Evolutionary conservation across 2,329 filamentous ascomycete genomes (phyloP).

Genomic region (Lecanicillium sp.): DNA sequence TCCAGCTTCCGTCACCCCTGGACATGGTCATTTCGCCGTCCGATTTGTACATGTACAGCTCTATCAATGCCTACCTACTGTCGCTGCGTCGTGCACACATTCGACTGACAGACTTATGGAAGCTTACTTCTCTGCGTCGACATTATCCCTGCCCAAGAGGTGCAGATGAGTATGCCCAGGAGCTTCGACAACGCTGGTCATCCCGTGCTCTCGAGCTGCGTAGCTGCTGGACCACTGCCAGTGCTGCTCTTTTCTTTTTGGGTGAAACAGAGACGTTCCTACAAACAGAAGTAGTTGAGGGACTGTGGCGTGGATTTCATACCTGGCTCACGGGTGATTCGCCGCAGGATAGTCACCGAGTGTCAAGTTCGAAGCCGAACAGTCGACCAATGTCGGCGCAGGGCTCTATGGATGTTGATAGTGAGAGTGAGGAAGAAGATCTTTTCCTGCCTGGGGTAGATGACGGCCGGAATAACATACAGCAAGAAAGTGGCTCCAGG

Average conservation of each 20-base stretch:
- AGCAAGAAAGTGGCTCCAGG: background rate
- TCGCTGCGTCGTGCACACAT: slow-evolving; percentile 81
- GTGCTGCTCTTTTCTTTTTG: slow-evolving; percentile 80
- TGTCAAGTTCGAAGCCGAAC: background rate
- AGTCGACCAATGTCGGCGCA: background rate
- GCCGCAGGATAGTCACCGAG: slow-evolving; percentile 11
- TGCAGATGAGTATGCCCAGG: slow-evolving; percentile 51
- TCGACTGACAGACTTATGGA: slow-evolving; percentile 79
- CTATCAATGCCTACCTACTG: slow-evolving; percentile 81
- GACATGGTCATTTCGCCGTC: slow-evolving; percentile 76
- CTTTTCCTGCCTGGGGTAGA: slow-evolving; percentile 2
- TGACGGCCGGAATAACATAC: slow-evolving; percentile 16
- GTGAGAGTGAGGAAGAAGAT: slow-evolving; percentile 1
- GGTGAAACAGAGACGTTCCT: slow-evolving; percentile 83
- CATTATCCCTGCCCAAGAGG: slow-evolving; percentile 64
- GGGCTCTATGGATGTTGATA: slow-evolving; percentile 1
- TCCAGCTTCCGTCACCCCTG: slow-evolving; percentile 70
- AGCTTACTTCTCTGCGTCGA: slow-evolving; percentile 68
- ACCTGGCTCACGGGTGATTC: slow-evolving; percentile 56
- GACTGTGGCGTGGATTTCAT: slow-evolving; percentile 73
- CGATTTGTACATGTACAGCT: slow-evolving; percentile 73
- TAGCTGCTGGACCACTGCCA: slow-evolving; percentile 82
- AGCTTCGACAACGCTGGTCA: slow-evolving; percentile 57
- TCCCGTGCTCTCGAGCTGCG: slow-evolving; percentile 61
- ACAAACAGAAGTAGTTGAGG: slow-evolving; percentile 79